These are phyloP conservation scores for Danielia reshetovae DNA, from an alignment of 805 yeast genomes.

Conservation along the genomic window DNA sequence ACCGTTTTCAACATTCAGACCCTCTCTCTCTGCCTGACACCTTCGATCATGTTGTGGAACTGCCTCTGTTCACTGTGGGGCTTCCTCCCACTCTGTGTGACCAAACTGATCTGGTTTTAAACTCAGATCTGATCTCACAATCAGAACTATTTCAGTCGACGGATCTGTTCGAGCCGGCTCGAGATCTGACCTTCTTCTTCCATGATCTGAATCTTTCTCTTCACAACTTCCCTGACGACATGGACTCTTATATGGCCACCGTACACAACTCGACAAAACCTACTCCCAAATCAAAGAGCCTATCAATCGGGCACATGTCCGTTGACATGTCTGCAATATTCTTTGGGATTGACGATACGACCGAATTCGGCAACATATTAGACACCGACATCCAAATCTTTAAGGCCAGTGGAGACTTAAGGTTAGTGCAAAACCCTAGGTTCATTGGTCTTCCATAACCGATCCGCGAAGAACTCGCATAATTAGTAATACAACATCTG, in stretches of 20 bases:
- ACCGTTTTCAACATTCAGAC: no score
- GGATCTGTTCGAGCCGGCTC: neutral
- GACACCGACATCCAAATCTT: constrained; percentile 15
- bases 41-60: neutral
- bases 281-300: neutral
- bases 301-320: neutral
- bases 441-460: constrained; percentile 9
- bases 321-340: neutral
- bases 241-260: no score
- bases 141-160: neutral
- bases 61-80: neutral
- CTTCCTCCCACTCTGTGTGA: neutral
- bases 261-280: no score
- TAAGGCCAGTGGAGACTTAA: constrained; percentile 19
- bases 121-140: no score
- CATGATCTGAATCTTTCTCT: neutral
- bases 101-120: neutral
- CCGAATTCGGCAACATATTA: constrained; percentile 2
- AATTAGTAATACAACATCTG: neutral
- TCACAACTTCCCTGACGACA: neutral
- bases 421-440: constrained; percentile 21
- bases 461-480: constrained; percentile 1
- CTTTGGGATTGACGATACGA: no score
- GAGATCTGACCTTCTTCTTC: neutral
- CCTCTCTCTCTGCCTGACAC: neutral